Base-by-base conservation (phyloP, 73 alveolate genomes). In the Symbiodinium natans region DNA sequence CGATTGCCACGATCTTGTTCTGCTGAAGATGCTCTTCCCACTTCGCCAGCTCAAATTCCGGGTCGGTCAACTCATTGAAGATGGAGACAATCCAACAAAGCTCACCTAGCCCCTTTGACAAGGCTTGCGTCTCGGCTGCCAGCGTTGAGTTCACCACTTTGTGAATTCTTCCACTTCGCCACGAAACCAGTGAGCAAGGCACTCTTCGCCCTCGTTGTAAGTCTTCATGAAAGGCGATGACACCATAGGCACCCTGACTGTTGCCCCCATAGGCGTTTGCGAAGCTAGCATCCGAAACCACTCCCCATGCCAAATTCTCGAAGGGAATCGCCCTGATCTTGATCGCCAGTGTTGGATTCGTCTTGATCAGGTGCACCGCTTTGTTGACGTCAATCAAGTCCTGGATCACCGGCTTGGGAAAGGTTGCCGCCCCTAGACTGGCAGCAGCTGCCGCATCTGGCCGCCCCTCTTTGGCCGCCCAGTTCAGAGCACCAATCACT, bases 381-480 rank as follows among this genome's bases (percentile, higher is more conserved):
- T 38, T 54, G 71, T 86, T 86, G 56, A 86, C 63, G n/a, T 86
- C 94, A n/a, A 86, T 13, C 11, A 86, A 0, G 68, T 86, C 94
- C 84, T 86, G 83, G 0, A 86, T 33, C 33, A 25, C 54, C 0
- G 75, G 84, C 40, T 15, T 2, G 11, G 94, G 31, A 17, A 86
- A 56, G 3, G 17, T 9, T 2, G 42, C 17, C 0, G 94, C n/a
- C 17, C 54, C 34, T 3, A 86, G 42, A 27, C 41, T 10, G 0
- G 82, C 38, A 0, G 83, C 59, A 0, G 83, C 94, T 0, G 94
- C 52, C 0, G 63, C 84, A 17, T 86, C 94, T 0, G 84, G 83
- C 9, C 94, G 0, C 5, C 94, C 94, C 33, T 86, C 94, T 25
- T 59, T 52, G 21, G 94, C 82, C 31, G 39, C 17, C 94, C 94